These are phyloP conservation scores for Kluyveromyces marxianus DNA, from an alignment of 1,139 yeast species.

Conservation along the genomic window DNA sequence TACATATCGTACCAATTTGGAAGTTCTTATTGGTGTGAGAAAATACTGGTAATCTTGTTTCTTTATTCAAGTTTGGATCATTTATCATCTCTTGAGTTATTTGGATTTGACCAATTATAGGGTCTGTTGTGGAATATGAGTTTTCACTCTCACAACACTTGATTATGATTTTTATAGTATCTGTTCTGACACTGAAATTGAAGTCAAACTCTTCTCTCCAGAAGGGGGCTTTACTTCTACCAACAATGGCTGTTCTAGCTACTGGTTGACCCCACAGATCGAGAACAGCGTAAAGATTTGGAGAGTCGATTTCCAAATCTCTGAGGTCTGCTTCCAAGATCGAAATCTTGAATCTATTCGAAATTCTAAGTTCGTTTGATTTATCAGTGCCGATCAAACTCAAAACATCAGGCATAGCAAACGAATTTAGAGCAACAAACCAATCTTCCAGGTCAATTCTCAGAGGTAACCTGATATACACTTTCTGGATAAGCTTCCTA, in stretches of 20 bases:
- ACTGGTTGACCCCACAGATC: conserved; percentile 61
- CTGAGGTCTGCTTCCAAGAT: conserved; percentile 61
- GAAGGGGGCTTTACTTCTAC: conserved; percentile 45
- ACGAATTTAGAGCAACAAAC: conserved; percentile 66
- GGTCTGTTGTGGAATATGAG: conserved; percentile 18
- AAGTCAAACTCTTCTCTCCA: conserved; percentile 65
- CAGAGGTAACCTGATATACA: conserved; percentile 57
- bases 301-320: conserved; percentile 14
- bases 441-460: conserved; percentile 77
- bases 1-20: conserved; percentile 50
- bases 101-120: conserved; percentile 45
- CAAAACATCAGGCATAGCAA: conserved; percentile 52
- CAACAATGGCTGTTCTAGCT: conserved; percentile 60
- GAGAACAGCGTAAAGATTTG: conserved; percentile 53
- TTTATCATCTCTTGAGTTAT: conserved; percentile 48
- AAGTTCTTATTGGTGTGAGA: conserved; percentile 19
- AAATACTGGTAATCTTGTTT: conserved; percentile 31
- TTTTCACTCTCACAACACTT: conserved; percentile 33
- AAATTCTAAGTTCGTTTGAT: conserved; percentile 37
- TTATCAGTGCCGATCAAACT: conserved; percentile 23
- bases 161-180: conserved; percentile 45
- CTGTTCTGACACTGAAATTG: conserved; percentile 49
- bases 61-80: conserved; percentile 26
- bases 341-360: conserved; percentile 47
- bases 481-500: conserved; percentile 25